Evolutionary conservation across 2,329 filamentous ascomycete genomes (phyloP).

Genomic region (Exophiala calicioides): DNA sequence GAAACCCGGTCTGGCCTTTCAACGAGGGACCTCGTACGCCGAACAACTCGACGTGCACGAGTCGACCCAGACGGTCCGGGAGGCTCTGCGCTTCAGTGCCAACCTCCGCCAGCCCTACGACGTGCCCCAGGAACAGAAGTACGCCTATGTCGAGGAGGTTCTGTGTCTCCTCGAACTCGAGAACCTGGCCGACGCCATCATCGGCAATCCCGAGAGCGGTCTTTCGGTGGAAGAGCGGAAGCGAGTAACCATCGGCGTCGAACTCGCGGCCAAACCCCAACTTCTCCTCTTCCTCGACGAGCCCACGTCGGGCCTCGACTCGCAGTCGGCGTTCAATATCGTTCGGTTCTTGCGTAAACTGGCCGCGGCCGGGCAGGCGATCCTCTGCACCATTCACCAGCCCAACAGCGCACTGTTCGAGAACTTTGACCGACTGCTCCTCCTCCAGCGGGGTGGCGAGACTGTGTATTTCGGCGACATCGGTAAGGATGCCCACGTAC

Average conservation of each 20-base stretch:
- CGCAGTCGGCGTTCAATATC: conserved; percentile 67
- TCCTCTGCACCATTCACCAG: conserved; percentile 89
- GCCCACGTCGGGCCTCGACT: conserved; percentile 67
- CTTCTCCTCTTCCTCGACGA: conserved; percentile 64
- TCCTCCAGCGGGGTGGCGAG: conserved; percentile 75
- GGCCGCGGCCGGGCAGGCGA: conserved; percentile 75
- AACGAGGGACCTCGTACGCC: conserved; percentile 64
- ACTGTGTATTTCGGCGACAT: conserved; percentile 87
- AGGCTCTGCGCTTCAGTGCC: conserved; percentile 67
- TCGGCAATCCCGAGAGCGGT: conserved; percentile 61
- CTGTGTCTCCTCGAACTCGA: conserved; percentile 67
- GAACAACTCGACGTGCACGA: conserved; percentile 68
- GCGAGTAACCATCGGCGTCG: conserved; percentile 60
- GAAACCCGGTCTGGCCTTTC: conserved; percentile 60
- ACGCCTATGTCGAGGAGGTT: conserved; percentile 66
- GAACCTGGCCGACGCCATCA: conserved; percentile 65
- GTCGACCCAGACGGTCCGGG: conserved; percentile 62
- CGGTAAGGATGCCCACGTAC: conserved; percentile 68
- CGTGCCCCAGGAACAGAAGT: conserved; percentile 60
- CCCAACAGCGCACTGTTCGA: conserved; percentile 84
- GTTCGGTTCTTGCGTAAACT: conserved; percentile 63
- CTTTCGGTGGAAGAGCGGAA: conserved; percentile 57
- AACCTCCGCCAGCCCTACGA: conserved; percentile 63
- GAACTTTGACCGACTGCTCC: conserved; percentile 79
- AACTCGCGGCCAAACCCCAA: conserved; percentile 62